These are phyloP conservation scores for Pelargonium fulgidum DNA, from an alignment of 441 rosid genomes.

Conservation along the genomic window DNA sequence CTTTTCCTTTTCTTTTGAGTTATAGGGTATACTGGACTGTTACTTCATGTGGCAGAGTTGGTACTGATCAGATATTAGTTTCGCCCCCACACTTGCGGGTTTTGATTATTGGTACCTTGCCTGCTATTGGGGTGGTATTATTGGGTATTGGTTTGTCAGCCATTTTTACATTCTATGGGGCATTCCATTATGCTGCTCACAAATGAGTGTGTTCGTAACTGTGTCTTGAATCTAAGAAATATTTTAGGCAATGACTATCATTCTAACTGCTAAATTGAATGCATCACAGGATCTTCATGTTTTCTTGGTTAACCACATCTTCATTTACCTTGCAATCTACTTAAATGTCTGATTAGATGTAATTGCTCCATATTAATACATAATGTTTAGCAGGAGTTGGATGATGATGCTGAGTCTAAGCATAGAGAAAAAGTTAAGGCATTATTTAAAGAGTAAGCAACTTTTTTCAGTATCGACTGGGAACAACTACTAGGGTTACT, in stretches of 20 bases:
- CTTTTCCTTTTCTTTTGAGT: neutral
- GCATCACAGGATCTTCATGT: too few relatives aligned
- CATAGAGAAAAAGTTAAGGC: slow-evolving; percentile 33
- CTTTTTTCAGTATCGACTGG: neutral
- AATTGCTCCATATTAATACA: neutral
- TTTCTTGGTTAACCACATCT: too few relatives aligned
- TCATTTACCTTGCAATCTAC: neutral
- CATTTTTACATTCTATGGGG: too few relatives aligned
- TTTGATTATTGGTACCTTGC: neutral
- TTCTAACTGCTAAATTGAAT: too few relatives aligned
- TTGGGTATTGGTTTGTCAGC: neutral
- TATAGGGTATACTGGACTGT: neutral
- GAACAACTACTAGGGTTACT: slow-evolving; percentile 6
- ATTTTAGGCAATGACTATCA: too few relatives aligned
- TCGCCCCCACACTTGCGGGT: neutral
- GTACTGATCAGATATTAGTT: neutral
- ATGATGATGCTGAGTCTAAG: slow-evolving; percentile 35
- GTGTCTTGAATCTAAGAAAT: too few relatives aligned
- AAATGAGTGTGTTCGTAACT: too few relatives aligned
- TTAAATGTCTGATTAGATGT: slow-evolving; percentile 3
- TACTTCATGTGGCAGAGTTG: neutral
- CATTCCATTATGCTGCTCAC: too few relatives aligned
- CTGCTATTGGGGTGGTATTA: neutral
- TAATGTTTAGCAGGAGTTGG: slow-evolving; percentile 27
- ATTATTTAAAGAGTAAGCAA: slow-evolving; percentile 40